Conservation (phyloP, 441 rosid species). For the Populus tomentosa region DNA sequence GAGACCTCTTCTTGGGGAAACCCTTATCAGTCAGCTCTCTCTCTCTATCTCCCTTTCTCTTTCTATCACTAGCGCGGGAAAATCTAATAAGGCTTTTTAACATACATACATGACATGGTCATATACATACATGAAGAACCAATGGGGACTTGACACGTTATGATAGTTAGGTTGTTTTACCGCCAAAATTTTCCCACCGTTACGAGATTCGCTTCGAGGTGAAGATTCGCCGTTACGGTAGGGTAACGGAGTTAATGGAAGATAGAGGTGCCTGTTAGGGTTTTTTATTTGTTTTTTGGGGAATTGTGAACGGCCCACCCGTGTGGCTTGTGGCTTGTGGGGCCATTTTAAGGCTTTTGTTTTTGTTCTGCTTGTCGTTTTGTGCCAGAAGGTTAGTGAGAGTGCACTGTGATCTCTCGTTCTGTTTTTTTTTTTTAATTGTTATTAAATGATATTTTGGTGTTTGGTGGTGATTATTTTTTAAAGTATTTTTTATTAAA, state of each 20-base stretch:
- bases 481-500: no score
- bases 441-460: no score
- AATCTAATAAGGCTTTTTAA: conserved; percentile 29
- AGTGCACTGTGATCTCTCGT: no score
- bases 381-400: background rate
- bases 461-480: no score
- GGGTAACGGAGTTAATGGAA: background rate
- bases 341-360: background rate
- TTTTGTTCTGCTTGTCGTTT: background rate
- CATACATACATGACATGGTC: conserved; percentile 24
- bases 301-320: conserved; percentile 7
- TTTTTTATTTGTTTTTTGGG: background rate
- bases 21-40: conserved; percentile 38
- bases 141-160: conserved; percentile 37
- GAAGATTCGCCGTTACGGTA: conserved; percentile 40
- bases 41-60: conserved; percentile 15
- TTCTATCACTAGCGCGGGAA: conserved; percentile 66
- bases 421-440: background rate
- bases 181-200: conserved; percentile 55
- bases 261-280: background rate
- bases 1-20: conserved; percentile 23
- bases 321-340: conserved; percentile 2
- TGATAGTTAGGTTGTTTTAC: conserved; percentile 27
- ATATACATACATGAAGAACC: conserved; percentile 22
- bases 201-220: conserved; percentile 37